Evolutionary conservation across 2,329 filamentous ascomycete genomes (phyloP).

Genomic region (Fusarium tjaetaba): DNA sequence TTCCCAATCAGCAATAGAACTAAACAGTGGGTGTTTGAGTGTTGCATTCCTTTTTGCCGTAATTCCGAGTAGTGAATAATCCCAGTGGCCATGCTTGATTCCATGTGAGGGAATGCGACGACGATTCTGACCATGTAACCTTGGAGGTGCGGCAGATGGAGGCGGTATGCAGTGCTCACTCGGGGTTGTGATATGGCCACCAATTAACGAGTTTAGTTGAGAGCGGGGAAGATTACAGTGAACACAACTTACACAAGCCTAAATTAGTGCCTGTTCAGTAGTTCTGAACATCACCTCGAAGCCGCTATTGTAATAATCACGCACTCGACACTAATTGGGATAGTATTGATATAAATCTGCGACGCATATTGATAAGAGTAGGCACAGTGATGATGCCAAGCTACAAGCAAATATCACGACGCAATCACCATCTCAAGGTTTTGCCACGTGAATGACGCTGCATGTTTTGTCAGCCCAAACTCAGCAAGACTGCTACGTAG

Average conservation of each 20-base stretch:
- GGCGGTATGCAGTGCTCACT: background rate
- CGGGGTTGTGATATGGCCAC: background rate
- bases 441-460: constrained; percentile 27
- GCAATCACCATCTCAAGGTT: constrained; percentile 3
- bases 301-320: background rate
- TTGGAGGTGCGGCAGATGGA: background rate
- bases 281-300: background rate
- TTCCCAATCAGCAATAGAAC: background rate
- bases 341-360: background rate
- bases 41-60: background rate
- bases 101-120: background rate
- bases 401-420: background rate
- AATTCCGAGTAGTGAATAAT: background rate
- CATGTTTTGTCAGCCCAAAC: constrained; percentile 17
- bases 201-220: background rate
- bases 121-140: background rate
- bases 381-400: background rate
- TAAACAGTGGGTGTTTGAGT: background rate
- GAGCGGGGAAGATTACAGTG: background rate
- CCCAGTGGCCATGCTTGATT: background rate
- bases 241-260: background rate
- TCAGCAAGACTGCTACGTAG: constrained; percentile 1
- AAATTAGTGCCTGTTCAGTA: background rate
- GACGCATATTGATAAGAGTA: background rate
- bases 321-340: background rate